Conservation (phyloP, 345 rosid species). For the Luvunga scandens region DNA sequence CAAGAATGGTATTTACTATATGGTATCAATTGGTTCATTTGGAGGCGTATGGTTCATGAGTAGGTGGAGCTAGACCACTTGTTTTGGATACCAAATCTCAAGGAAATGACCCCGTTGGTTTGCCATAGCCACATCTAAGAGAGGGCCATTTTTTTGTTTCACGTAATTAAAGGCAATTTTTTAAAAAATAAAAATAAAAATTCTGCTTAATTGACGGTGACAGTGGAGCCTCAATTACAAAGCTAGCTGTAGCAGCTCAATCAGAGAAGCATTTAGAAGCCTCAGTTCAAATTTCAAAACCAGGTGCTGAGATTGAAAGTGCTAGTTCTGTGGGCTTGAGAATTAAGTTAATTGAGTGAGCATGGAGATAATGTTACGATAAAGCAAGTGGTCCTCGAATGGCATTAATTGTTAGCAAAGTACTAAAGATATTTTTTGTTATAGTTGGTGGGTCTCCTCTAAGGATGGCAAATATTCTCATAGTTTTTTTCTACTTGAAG, state of each 20-base stretch:
- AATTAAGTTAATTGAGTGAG: not conserved
- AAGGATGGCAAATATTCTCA: too few relatives aligned
- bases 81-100: not conserved
- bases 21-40: not conserved
- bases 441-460: not conserved
- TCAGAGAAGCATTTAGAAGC: not conserved
- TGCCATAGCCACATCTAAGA: not conserved
- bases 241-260: not conserved
- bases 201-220: not conserved
- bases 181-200: too few relatives aligned
- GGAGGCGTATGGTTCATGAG: not conserved
- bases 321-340: constrained; percentile 30
- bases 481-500: too few relatives aligned
- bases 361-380: not conserved
- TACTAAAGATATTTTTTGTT: not conserved
- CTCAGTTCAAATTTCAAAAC: constrained; percentile 19
- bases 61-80: not conserved
- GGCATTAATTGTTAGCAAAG: not conserved
- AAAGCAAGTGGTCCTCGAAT: constrained; percentile 1
- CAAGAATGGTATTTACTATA: not conserved
- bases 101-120: not conserved
- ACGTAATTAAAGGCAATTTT: constrained; percentile 6
- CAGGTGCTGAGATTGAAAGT: constrained; percentile 21
- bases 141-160: not conserved
- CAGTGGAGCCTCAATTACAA: not conserved